Evolutionary conservation across 1,284 basidiomycete genomes (phyloP).

Genomic region (Crepidotus sp.): DNA sequence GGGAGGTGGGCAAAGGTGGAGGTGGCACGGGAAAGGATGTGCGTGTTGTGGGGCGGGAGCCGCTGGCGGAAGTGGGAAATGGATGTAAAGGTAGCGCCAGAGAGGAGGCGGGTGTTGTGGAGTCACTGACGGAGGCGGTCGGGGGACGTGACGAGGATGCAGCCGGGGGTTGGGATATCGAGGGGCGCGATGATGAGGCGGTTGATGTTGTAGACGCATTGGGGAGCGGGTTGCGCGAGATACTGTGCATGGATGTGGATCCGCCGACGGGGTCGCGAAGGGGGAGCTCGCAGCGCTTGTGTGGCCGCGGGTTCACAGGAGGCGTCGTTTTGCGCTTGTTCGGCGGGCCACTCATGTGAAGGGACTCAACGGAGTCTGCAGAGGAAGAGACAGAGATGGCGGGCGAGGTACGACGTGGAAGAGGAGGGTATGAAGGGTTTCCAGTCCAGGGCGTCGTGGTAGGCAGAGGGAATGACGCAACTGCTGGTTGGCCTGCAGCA

Average conservation of each 20-base stretch:
- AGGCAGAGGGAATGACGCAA: too few relatives aligned
- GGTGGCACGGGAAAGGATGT: background rate
- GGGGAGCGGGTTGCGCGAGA: background rate
- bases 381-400: background rate
- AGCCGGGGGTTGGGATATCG: background rate
- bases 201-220: background rate
- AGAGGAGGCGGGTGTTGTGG: too few relatives aligned
- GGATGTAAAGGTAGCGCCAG: too few relatives aligned
- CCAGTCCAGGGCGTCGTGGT: too few relatives aligned
- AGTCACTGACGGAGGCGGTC: background rate
- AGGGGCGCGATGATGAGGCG: background rate
- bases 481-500: too few relatives aligned
- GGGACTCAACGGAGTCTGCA: background rate
- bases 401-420: background rate
- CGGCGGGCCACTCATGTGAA: background rate
- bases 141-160: background rate
- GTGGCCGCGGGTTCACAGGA: background rate
- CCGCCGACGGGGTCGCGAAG: background rate
- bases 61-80: too few relatives aligned
- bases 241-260: background rate
- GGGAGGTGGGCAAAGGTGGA: background rate
- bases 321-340: slow-evolving; percentile 3
- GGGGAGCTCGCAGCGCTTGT: background rate
- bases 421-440: background rate
- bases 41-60: too few relatives aligned